phyloP scores from a whole-genome alignment of 2,329 filamentous ascomycete genomes.

The Atkinsonella texensis region DNA sequence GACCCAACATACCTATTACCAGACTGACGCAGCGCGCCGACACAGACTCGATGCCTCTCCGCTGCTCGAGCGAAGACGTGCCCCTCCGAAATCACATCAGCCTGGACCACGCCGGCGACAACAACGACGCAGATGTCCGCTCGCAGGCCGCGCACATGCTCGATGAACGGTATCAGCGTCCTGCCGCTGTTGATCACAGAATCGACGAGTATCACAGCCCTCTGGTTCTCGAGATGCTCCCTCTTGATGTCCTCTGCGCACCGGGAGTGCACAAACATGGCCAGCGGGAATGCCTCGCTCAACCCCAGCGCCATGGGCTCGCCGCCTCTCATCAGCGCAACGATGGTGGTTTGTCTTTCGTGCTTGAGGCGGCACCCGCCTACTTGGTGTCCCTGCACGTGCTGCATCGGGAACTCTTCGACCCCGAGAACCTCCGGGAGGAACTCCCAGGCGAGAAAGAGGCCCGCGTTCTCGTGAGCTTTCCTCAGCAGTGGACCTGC shows the following conservation, averaged over 20 bases:
- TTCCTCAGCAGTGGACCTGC: constrained; percentile 33
- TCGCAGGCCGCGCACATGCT: constrained; percentile 29
- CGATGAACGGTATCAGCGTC: constrained; percentile 34
- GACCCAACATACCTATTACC: constrained; percentile 42
- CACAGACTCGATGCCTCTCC: constrained; percentile 13
- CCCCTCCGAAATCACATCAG: constrained; percentile 11
- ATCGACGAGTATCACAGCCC: constrained; percentile 42
- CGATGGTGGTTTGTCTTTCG: constrained; percentile 39
- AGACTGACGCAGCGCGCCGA: constrained; percentile 44
- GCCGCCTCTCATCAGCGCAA: constrained; percentile 51
- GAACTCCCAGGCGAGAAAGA: constrained; percentile 39
- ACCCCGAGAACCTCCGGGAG: constrained; percentile 35
- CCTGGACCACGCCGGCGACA: constrained; percentile 43
- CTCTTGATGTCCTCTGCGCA: constrained; percentile 27
- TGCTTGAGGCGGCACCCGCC: constrained; percentile 32
- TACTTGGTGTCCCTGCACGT: constrained; percentile 36
- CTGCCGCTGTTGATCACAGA: constrained; percentile 48
- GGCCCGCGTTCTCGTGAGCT: constrained; percentile 36
- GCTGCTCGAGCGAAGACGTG: constrained; percentile 11
- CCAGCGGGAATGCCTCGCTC: constrained; percentile 36
- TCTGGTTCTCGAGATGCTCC: constrained; percentile 26
- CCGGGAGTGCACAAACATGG: constrained; percentile 37
- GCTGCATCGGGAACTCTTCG: constrained; percentile 33
- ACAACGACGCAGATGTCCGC: constrained; percentile 35
- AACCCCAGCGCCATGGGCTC: constrained; percentile 50